These are phyloP conservation scores for Helicostylum pulchrum DNA, from an alignment of 192 early-diverging fungal genomes.

Conservation along the genomic window DNA sequence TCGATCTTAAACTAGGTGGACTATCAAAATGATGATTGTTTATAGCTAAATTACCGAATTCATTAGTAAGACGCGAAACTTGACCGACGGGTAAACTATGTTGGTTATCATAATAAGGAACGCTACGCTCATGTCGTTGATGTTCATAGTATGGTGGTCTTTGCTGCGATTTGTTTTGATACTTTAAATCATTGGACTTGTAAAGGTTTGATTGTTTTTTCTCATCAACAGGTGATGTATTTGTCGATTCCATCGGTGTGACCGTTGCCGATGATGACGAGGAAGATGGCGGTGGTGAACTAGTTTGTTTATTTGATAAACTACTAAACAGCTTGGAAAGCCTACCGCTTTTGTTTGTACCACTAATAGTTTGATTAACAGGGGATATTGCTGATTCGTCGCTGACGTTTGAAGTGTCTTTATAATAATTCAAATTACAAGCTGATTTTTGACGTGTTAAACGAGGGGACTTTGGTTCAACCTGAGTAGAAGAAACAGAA, in stretches of 20 bases:
- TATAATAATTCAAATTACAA: too few species aligned
- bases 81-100: slow-evolving; percentile 6
- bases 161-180: neutral
- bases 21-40: neutral
- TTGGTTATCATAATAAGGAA: slow-evolving; percentile 4
- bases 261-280: neutral
- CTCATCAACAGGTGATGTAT: too few species aligned
- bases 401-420: too few species aligned
- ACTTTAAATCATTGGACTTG: too few species aligned
- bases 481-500: slow-evolving; percentile 4
- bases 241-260: too few species aligned
- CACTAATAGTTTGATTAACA: neutral
- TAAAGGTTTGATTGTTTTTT: too few species aligned
- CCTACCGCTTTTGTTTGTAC: neutral
- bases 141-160: neutral
- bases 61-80: neutral
- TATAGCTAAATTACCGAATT: slow-evolving; percentile 5
- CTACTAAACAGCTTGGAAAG: slow-evolving; percentile 8
- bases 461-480: neutral
- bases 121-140: too few species aligned
- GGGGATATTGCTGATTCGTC: too few species aligned
- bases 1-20: slow-evolving; percentile 7
- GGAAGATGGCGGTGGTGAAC: neutral
- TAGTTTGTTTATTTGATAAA: neutral
- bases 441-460: slow-evolving; percentile 13